Base-by-base conservation (phyloP, 2,329 filamentous ascomycete species). In the Ceratocystis alfenasii region DNA sequence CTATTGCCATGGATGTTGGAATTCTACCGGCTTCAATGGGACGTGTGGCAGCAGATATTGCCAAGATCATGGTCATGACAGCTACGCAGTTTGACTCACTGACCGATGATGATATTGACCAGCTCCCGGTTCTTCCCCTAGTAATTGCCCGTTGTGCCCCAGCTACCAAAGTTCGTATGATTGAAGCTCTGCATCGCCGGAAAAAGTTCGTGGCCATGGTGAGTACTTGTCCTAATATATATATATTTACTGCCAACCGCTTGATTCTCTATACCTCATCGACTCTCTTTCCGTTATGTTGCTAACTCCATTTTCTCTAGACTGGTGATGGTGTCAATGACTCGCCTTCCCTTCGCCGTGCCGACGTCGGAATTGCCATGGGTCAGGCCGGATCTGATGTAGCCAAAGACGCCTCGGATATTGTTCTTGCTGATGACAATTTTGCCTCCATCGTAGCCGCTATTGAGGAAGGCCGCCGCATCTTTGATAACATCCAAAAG, bases 311-410 rank as follows among this genome's bases (percentile, higher is more conserved):
- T 41, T 36, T 41, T 12, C 8, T 8, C 33, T 55, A 70, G 75
- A 89, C 86, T 63, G 87, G 87, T 67, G 87, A 89, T 70, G 87
- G 87, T 68, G 87, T 89, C 59, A 89, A 89, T 71, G 87, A 90
- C 71, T 86, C 84, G 2, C 87, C 87, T 1, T 87, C 86, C 2
- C 80, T 89, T 22, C 85, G 87, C 71, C 79, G 81, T 64, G 83
- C 87, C 1, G 87, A 89, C 72, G 85, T 89, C 3, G 87, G 87
- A 67, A 89, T 89, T 70, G 84, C 83, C 41, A 87, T 87, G 83
- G 84, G 83, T 15, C 75, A 78, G 68, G 75, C 81, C 6, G 84
- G 85, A 1, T 84, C 81, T 15, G 85, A 87, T 68, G 84, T 87
- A 3, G 84, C 84, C 28, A 87, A 87, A 71, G 75, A 78, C 50